These are phyloP conservation scores for Mucor circinelloides DNA, from an alignment of 371 early-diverging fungal species.

Conservation along the genomic window DNA sequence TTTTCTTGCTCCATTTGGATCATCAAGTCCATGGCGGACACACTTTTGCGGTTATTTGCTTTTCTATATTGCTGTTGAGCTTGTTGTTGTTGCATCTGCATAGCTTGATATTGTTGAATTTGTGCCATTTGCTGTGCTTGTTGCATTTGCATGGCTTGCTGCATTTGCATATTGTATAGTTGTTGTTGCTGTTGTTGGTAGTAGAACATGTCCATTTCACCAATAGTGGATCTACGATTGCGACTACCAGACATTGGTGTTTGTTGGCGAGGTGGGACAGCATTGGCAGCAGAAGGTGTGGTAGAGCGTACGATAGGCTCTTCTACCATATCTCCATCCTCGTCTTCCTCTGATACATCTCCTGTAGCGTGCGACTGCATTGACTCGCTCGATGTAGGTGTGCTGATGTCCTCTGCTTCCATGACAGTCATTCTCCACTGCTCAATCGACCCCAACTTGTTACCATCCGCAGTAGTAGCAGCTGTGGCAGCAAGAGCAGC, in stretches of 20 bases:
- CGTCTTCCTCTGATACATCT: conserved; percentile 3
- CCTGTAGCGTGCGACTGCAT: not conserved
- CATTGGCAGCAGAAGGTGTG: not conserved
- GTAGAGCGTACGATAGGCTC: conserved; percentile 14
- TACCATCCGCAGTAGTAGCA: not conserved
- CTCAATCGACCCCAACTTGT: conserved; percentile 17
- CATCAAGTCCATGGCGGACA: conserved; percentile 53
- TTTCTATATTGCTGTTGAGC: conserved; percentile 16
- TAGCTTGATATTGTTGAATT: conserved; percentile 36
- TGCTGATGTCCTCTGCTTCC: conserved; percentile 23
- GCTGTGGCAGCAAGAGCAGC: not conserved
- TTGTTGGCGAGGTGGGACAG: not conserved
- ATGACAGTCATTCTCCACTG: conserved; percentile 28
- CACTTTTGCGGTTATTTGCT: conserved; percentile 35
- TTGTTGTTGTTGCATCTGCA: conserved; percentile 30
- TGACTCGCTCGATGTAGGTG: conserved; percentile 6
- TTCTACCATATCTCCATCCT: conserved; percentile 13
- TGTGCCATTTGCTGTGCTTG: conserved; percentile 37
- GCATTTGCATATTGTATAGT: conserved; percentile 22
- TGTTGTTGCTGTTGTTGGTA: conserved; percentile 31
- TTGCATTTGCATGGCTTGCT: conserved; percentile 36
- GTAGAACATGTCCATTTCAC: conserved; percentile 41
- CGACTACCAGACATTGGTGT: conserved; percentile 8
- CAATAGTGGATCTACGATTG: conserved; percentile 31
- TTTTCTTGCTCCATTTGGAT: conserved; percentile 47